Base-by-base conservation (phyloP, 1,284 basidiomycete genomes). In the Pseudozyma thailandica region DNA sequence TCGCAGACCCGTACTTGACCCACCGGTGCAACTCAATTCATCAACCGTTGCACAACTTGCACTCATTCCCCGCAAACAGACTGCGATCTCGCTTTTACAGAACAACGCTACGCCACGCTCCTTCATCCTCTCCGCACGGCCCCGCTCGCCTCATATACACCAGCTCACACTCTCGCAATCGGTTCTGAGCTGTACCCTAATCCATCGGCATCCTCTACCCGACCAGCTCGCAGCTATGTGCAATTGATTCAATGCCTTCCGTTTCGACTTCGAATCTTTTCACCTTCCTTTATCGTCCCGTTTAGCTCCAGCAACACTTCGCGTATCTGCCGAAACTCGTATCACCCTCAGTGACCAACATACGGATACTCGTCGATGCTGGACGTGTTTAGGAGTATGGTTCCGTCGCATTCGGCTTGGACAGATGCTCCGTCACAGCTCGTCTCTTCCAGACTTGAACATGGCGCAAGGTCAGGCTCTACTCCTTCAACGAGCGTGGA, bases 391-490 rank as follows among this genome's bases (percentile, higher is more conserved):
- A 52, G 61, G 27, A 64, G 54, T 31, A 64, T 64, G 62, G 30
- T 47, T 20, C 42, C 38, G 25, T 37, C 50, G 20, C 54, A 35
- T 45, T 44, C 48, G 20, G 48, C 49, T 45, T 68, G 64, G 64
- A 45, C 64, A 21, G 50, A 61, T 33, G 58, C 50, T 53, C 56
- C 64, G 0, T 15, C 58, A 5, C 64, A 68, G 43, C 64, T 68
- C 53, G 56, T 68, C 49, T 61, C 64, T 9, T 68, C 64, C 0
- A 49, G 64, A 16, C 57, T 68, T 26, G 64, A 68, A 28, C 64
- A 61, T 37, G 64, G 64, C 37, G 42, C 52, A n/a, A 58, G 64
- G 10, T 35, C 49, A 5, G 44, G 21, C 21, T 57, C 64, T 1
- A 60, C 49, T 16, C 53, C 51, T 8, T 56, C 57, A 4, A 46